These are phyloP conservation scores for Basidiobolus meristosporus DNA, from an alignment of 371 early-diverging fungal species.

Conservation along the genomic window DNA sequence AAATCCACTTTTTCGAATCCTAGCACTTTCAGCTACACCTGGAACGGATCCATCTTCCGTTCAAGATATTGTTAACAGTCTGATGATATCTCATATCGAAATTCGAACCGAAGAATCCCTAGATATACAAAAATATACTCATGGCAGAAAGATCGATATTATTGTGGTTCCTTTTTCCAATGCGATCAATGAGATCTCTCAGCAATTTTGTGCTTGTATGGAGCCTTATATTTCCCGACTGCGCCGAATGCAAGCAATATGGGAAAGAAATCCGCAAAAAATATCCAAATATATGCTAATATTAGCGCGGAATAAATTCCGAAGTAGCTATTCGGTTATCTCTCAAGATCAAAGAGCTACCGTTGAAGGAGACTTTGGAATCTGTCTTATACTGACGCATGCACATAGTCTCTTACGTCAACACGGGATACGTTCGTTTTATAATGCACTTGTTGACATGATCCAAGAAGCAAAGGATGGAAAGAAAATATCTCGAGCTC, in stretches of 20 bases:
- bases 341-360: conserved; percentile 10
- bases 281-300: conserved; percentile 21
- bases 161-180: conserved; percentile 38
- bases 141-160: conserved; percentile 38
- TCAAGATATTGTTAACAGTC: conserved; percentile 51
- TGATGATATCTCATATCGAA: conserved; percentile 60
- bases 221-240: conserved; percentile 22
- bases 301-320: no score
- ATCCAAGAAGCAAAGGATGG: no score
- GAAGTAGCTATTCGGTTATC: no score
- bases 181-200: conserved; percentile 23
- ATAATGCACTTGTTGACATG: no score
- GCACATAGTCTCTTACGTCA: conserved; percentile 27
- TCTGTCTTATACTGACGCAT: conserved; percentile 18
- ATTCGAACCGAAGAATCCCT: conserved; percentile 78
- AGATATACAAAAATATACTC: conserved; percentile 58
- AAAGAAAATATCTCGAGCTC: no score
- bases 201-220: conserved; percentile 13
- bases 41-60: conserved; percentile 53
- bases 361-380: conserved; percentile 16
- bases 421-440: conserved; percentile 38
- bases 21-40: conserved; percentile 87
- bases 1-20: conserved; percentile 41
- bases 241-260: conserved; percentile 14
- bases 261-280: conserved; percentile 16